These are phyloP conservation scores for Hypholoma fasciculare DNA, from an alignment of 768 basidiomycete genomes.

Conservation along the genomic window DNA sequence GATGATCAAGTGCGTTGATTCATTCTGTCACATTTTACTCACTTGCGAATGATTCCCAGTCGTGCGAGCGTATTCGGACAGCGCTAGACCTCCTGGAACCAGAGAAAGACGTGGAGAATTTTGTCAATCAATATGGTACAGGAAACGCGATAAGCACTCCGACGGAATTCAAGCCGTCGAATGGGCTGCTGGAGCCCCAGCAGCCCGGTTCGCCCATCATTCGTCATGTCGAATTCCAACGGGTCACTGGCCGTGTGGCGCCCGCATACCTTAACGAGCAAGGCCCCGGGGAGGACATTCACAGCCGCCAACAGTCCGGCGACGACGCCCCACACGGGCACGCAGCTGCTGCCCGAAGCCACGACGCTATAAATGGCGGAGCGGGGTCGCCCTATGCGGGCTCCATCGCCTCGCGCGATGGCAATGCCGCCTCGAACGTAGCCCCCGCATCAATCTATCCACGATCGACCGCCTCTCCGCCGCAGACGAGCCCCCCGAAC, in stretches of 20 bases:
- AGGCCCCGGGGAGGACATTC: not conserved
- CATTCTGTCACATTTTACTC: not conserved
- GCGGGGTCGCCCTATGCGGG: slow-evolving; percentile 13
- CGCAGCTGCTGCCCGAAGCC: not conserved
- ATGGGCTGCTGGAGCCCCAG: slow-evolving; percentile 30
- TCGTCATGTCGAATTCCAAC: slow-evolving; percentile 29
- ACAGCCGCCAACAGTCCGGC: slow-evolving; percentile 13
- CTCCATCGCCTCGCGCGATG: slow-evolving; percentile 5
- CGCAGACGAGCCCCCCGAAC: slow-evolving; percentile 25
- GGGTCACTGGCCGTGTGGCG: slow-evolving; percentile 28
- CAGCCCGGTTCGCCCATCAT: slow-evolving; percentile 21
- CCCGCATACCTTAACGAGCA: slow-evolving; percentile 18
- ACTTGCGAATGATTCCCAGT: slow-evolving; percentile 43
- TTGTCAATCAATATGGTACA: slow-evolving; percentile 86
- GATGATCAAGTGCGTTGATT: slow-evolving; percentile 77
- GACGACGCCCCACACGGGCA: slow-evolving; percentile 6
- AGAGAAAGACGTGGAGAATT: slow-evolving; percentile 79
- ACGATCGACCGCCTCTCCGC: slow-evolving; percentile 23
- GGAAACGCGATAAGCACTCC: slow-evolving; percentile 81
- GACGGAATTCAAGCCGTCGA: slow-evolving; percentile 71
- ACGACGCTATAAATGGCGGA: slow-evolving; percentile 18
- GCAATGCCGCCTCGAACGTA: not conserved
- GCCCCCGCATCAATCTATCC: slow-evolving; percentile 2
- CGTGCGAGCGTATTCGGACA: slow-evolving; percentile 86
- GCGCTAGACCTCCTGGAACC: slow-evolving; percentile 87